Evolutionary conservation across 2,329 filamentous ascomycete species (phyloP).

Genomic region (Clarireedia hainanense): DNA sequence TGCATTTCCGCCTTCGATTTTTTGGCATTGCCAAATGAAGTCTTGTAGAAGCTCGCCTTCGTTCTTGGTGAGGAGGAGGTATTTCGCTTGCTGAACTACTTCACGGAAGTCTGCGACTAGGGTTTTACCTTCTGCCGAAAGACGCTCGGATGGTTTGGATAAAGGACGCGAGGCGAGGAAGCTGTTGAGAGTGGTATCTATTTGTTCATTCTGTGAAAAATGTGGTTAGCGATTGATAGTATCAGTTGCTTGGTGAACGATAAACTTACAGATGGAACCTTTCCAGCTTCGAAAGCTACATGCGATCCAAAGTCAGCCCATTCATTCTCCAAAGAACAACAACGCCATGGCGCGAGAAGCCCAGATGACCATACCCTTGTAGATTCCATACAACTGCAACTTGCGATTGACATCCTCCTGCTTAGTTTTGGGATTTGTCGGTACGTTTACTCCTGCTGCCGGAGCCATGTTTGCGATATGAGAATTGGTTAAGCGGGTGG

Average conservation of each 20-base stretch:
- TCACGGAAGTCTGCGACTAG: constrained; percentile 70
- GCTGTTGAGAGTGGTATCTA: constrained; percentile 89
- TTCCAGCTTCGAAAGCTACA: constrained; percentile 75
- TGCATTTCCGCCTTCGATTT: constrained; percentile 58
- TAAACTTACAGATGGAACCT: constrained; percentile 61
- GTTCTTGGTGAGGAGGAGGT: constrained; percentile 85
- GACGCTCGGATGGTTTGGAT: constrained; percentile 60
- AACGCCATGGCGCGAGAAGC: not conserved
- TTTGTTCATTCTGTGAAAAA: constrained; percentile 51
- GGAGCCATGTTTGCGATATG: constrained; percentile 14
- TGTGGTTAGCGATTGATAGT: not conserved
- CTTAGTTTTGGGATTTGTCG: constrained; percentile 24
- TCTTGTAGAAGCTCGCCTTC: constrained; percentile 90
- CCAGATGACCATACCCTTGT: constrained; percentile 44
- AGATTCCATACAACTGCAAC: constrained; percentile 90
- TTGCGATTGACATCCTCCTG: constrained; percentile 73
- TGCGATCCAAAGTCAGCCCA: constrained; percentile 20
- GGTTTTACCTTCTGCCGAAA: constrained; percentile 75
- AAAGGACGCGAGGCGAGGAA: constrained; percentile 67
- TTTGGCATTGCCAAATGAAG: constrained; percentile 89
- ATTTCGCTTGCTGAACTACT: constrained; percentile 78
- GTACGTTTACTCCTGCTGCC: constrained; percentile 23
- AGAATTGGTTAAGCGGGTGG: constrained; percentile 5
- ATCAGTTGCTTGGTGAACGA: not conserved
- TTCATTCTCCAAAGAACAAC: not conserved